Conservation (phyloP, 306 rosid species). For the Hippophae gyantsensis region DNA sequence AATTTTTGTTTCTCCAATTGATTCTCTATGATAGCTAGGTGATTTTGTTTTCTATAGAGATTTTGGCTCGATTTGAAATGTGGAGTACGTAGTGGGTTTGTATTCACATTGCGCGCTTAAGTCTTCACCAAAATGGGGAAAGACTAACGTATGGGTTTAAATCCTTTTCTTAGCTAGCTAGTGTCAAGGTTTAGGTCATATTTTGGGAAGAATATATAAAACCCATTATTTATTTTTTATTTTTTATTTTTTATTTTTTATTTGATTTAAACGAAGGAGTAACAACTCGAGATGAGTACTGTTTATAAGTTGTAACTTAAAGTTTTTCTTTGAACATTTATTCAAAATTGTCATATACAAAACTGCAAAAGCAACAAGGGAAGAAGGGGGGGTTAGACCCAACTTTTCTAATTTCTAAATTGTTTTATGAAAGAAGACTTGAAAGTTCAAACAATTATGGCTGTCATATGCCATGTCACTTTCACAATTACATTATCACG, state of each 20-base stretch:
- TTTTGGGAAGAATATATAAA: conserved; percentile 14
- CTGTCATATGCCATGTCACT: conserved; percentile 14
- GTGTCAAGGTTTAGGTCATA: conserved; percentile 31
- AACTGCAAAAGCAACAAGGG: background rate
- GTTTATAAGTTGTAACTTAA: background rate
- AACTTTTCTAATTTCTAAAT: conserved; percentile 4
- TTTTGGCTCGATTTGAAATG: conserved; percentile 22
- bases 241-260: background rate
- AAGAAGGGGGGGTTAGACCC: conserved; percentile 5
- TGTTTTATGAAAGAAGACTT: conserved; percentile 10
- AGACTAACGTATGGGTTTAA: conserved; percentile 12
- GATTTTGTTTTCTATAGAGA: background rate
- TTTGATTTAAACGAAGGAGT: conserved; percentile 22
- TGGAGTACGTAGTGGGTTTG: background rate
- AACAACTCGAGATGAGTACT: no score
- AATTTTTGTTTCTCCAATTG: conserved; percentile 12
- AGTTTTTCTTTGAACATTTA: conserved; percentile 19
- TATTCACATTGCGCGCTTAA: conserved; percentile 4
- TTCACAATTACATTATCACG: conserved; percentile 10
- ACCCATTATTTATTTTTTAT: conserved; percentile 1
- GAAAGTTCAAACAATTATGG: conserved; percentile 3
- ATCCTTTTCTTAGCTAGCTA: no score
- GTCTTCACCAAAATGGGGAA: conserved; percentile 16
- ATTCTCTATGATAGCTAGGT: conserved; percentile 8
- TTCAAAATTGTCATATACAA: conserved; percentile 21